Evolutionary conservation across 1,284 basidiomycete species (phyloP).

Genomic region (Naganishia liquefaciens): DNA sequence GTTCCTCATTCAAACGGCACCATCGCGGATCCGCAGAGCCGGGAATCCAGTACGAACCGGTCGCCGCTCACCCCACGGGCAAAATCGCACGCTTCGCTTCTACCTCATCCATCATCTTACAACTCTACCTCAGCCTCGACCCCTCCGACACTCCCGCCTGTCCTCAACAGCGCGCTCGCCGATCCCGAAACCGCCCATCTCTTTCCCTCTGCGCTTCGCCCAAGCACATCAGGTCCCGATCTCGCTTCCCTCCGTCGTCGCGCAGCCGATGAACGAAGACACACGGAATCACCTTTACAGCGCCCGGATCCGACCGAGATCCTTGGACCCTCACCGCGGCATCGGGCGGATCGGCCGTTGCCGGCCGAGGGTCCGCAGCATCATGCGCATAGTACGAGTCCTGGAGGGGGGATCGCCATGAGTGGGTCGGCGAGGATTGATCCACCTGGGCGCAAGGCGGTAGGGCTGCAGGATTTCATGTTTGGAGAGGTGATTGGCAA

Average conservation of each 20-base stretch:
- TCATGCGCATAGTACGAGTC: background rate
- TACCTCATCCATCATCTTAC: constrained; percentile 1
- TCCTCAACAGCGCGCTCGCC: background rate
- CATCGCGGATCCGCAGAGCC: background rate
- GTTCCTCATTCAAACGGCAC: too few relatives aligned
- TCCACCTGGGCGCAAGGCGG: constrained; percentile 36
- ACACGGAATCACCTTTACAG: background rate
- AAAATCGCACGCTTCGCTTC: background rate
- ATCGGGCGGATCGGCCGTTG: background rate
- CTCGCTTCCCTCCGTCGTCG: constrained; percentile 10
- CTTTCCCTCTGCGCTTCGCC: background rate
- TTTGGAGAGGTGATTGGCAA: constrained; percentile 53
- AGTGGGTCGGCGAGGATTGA: constrained; percentile 2
- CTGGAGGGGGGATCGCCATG: background rate
- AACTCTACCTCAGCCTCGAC: background rate
- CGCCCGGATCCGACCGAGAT: background rate
- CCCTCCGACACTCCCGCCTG: background rate
- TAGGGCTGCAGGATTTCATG: constrained; percentile 44
- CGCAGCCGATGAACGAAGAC: background rate
- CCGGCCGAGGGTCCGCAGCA: background rate
- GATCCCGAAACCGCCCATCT: constrained; percentile 18
- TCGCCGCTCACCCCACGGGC: constrained; percentile 13
- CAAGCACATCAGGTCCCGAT: constrained; percentile 13
- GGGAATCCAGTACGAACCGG: too few relatives aligned
- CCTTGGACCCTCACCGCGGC: background rate